Base-by-base conservation (phyloP, 2,329 filamentous ascomycete species). In the Xylariomycetidae sp. region DNA sequence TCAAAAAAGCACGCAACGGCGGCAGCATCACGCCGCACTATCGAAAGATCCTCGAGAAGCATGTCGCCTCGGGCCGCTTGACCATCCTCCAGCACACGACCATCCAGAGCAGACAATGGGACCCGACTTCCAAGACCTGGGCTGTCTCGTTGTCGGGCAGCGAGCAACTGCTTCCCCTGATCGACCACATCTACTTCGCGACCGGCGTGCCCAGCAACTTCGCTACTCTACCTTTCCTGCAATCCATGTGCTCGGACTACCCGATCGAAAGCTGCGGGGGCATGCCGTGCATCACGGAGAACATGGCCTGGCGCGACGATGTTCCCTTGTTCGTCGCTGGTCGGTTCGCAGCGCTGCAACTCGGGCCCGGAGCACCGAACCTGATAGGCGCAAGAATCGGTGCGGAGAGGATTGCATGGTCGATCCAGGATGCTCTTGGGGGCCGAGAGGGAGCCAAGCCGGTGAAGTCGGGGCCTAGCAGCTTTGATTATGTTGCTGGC, bases 21-120 rank as follows among this genome's bases (percentile, higher is more conserved):
- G 85, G 85, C n/a, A 87, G 81, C 55, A 75, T 89, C 43, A 87
- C 79, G 4, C 79, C 82, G 0, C 63, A 67, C 0, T 87, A 79
- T 54, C 64, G 76, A 42, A 84, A 80, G 52, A 67, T 77, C n/a
- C 58, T 87, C 6, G 76, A 80, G 52, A 61, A 70, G 5, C 76
- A 85, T 47, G 54, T 74, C 1, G 58, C 69, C 0, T 52, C 60
- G 0, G 68, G 72, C 1, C 65, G 64, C 9, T 58, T 84, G 3
- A 63, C 65, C 6, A 58, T 86, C 6, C 67, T 74, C 35, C 72
- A 73, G 0, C 58, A 73, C 32, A 86, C 79, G 0, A 66, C 56
- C 2, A 63, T 89, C 6, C 47, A 51, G 1, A 63, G 65, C 2
- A 70, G 73, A 5, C 46, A 47, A 2, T 81, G 77, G 53, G 63